phyloP scores from a whole-genome alignment of 176 grass and related monocot species.

The Triticum urartu region DNA sequence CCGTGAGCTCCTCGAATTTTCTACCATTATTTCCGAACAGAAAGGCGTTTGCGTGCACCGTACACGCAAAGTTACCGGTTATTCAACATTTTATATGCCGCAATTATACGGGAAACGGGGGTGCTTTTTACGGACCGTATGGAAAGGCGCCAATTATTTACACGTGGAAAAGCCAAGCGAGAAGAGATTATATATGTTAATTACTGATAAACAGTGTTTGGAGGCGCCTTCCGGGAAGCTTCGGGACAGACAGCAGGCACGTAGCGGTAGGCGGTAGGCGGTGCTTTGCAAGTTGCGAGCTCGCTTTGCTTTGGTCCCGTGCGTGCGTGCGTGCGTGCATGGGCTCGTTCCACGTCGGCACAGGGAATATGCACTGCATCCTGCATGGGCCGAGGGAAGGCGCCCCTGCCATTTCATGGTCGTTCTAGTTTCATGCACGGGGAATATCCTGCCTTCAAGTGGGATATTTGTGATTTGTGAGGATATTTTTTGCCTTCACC shows the following conservation, averaged over 20 bases:
- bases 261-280: not conserved
- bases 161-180: not conserved
- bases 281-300: not conserved
- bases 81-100: not conserved
- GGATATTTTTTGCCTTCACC: no score
- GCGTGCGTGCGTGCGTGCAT: no score
- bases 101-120: not conserved
- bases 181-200: not conserved
- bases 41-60: not conserved
- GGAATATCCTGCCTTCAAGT: no score
- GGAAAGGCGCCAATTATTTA: conserved; percentile 15
- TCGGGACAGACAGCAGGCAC: not conserved
- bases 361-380: not conserved
- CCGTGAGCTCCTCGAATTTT: not conserved
- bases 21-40: not conserved
- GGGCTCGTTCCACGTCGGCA: not conserved
- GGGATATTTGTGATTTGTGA: no score
- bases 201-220: not conserved
- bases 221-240: conserved; percentile 36
- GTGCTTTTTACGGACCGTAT: not conserved
- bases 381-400: not conserved
- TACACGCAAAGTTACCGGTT: not conserved
- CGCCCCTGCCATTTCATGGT: no score
- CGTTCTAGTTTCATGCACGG: no score
- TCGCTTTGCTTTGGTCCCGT: conserved; percentile 18